Evolutionary conservation across 176 grass and related monocot species (phyloP).

Genomic region (Typha latifolia): DNA sequence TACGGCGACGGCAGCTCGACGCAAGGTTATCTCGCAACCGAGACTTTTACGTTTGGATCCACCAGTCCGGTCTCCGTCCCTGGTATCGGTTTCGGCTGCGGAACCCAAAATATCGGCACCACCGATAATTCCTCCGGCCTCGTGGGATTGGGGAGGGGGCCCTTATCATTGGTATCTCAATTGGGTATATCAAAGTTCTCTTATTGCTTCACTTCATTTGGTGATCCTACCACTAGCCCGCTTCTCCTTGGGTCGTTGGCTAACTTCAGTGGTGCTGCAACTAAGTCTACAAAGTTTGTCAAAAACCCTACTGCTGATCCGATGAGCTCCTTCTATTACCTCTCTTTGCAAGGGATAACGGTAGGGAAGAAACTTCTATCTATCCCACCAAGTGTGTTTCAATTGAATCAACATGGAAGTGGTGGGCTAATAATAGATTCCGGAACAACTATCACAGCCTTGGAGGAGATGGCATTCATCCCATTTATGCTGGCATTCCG

Average conservation of each 20-base stretch:
- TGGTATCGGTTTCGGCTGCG: neutral
- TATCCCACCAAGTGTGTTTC: neutral
- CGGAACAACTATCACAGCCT: neutral
- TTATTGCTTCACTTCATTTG: slow-evolving; percentile 1
- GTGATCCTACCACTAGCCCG: neutral
- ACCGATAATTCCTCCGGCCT: neutral
- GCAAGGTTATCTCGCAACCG: neutral
- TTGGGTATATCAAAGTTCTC: neutral
- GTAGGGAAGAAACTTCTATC: neutral
- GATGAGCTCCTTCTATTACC: neutral
- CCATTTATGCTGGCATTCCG: neutral
- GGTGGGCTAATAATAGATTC: slow-evolving; percentile 1
- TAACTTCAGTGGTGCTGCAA: neutral
- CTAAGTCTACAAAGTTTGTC: neutral
- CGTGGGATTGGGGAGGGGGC: neutral
- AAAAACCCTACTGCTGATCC: neutral
- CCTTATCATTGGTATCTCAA: neutral
- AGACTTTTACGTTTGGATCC: slow-evolving; percentile 9
- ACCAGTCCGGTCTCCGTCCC: neutral
- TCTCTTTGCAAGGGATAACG: slow-evolving; percentile 7
- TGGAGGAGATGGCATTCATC: neutral
- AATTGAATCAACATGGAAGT: neutral
- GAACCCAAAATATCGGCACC: neutral
- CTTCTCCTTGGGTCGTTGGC: neutral
- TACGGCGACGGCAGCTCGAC: neutral